Percentiles rank a stretch among this genome's conserved stretches.
phyloP scores from a whole-genome alignment of 192 early-diverging fungal species.

The Phycomyces nitens region DNA sequence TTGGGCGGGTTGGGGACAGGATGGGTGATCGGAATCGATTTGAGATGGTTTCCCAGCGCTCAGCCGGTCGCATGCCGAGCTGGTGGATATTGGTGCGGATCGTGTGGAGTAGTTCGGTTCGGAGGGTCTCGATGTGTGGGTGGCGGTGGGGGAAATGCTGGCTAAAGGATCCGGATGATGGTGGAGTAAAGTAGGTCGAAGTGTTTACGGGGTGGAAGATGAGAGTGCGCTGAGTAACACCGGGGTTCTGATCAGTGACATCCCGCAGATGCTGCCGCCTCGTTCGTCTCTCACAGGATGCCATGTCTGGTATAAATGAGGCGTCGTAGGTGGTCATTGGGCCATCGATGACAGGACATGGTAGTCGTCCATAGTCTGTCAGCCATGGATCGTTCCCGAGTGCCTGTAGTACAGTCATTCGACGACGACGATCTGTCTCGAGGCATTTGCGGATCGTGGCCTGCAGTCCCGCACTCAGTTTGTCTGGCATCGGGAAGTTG shows the following conservation, averaged over 20 bases:
- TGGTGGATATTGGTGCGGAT: conserved; percentile 15
- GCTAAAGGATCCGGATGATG: not conserved
- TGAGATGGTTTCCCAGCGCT: conserved; percentile 14
- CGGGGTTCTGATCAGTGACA: too few relatives aligned
- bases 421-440: conserved; percentile 36
- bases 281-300: not conserved
- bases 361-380: conserved; percentile 24
- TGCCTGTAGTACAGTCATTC: conserved; percentile 33
- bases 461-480: conserved; percentile 39
- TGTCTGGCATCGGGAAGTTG: conserved; percentile 36
- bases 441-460: conserved; percentile 45
- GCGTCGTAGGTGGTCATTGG: too few relatives aligned
- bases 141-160: conserved; percentile 9
- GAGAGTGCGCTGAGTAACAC: conserved; percentile 6
- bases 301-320: too few relatives aligned
- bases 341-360: conserved; percentile 6
- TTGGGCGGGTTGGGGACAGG: not conserved
- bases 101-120: conserved; percentile 16
- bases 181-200: conserved; percentile 29
- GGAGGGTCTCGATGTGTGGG: conserved; percentile 12
- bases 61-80: conserved; percentile 17
- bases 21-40: not conserved
- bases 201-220: conserved; percentile 33
- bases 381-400: conserved; percentile 50
- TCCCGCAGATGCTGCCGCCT: too few relatives aligned